Conservation (phyloP, 768 basidiomycete genomes). For the Suillus variegatus region DNA sequence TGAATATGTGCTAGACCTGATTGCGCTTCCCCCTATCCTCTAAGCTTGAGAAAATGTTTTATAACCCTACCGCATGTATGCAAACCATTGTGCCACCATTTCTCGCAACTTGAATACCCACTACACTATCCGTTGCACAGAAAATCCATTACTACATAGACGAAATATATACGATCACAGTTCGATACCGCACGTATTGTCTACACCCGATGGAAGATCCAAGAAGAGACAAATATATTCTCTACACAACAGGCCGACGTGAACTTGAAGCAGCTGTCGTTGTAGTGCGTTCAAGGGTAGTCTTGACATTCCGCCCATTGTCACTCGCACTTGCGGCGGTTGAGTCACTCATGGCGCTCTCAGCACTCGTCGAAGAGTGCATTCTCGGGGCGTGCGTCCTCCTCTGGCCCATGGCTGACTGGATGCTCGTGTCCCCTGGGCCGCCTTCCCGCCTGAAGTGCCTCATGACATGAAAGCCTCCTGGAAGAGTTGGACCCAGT, state of each 20-base stretch:
- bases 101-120: no score
- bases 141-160: neutral
- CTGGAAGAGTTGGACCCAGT: neutral
- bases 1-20: neutral
- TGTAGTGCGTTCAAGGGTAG: conserved; percentile 5
- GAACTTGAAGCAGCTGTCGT: conserved; percentile 1
- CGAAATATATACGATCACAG: neutral
- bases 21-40: neutral
- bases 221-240: neutral
- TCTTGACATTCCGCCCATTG: neutral
- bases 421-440: conserved; percentile 16
- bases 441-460: conserved; percentile 6
- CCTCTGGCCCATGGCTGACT: conserved; percentile 8
- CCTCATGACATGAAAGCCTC: conserved; percentile 8
- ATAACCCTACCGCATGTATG: neutral
- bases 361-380: neutral
- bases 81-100: neutral
- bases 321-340: neutral
- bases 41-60: neutral
- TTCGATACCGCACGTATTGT: neutral
- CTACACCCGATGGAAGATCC: neutral
- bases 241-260: conserved; percentile 12
- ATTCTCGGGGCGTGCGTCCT: neutral
- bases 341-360: neutral
- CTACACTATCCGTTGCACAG: neutral